A percentile compares a stretch with the other conserved stretches of the same genome.
These are phyloP conservation scores for Carpinus fangiana DNA, from an alignment of 306 rosid species.

Conservation along the genomic window DNA sequence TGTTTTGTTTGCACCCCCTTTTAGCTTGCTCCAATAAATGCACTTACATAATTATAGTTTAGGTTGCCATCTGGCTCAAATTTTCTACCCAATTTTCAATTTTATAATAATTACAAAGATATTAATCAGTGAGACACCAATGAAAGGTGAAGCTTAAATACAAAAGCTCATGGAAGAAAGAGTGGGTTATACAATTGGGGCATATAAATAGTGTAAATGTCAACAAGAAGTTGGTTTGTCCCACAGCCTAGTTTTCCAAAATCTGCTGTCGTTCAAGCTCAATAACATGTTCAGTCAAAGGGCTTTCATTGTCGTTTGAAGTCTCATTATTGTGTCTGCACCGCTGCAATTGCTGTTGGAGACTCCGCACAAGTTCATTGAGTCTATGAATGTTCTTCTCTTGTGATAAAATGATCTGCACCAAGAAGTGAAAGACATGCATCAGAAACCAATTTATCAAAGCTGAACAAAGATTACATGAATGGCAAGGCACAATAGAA, in stretches of 20 bases:
- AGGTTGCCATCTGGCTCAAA: not conserved
- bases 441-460: conserved; percentile 15
- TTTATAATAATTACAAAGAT: not conserved
- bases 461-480: not conserved
- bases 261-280: conserved; percentile 61
- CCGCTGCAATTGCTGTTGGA: conserved; percentile 60
- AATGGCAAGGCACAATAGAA: no score
- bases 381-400: conserved; percentile 73
- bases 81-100: not conserved
- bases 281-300: conserved; percentile 47
- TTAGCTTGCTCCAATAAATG: no score
- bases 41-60: not conserved
- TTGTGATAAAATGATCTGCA: conserved; percentile 69
- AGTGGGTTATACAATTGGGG: conserved; percentile 20
- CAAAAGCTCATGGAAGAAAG: conserved; percentile 5
- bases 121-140: not conserved
- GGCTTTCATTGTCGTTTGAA: conserved; percentile 42
- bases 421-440: conserved; percentile 20
- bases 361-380: conserved; percentile 68
- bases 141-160: not conserved
- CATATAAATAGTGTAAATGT: conserved; percentile 6
- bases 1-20: no score
- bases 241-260: conserved; percentile 50
- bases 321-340: conserved; percentile 57
- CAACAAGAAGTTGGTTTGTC: conserved; percentile 7